Evolutionary conservation across 495 filamentous ascomycete species (phyloP), one percentile per base, ranked within the genome.

Genomic region (Astrocystis sublimbata): DNA sequence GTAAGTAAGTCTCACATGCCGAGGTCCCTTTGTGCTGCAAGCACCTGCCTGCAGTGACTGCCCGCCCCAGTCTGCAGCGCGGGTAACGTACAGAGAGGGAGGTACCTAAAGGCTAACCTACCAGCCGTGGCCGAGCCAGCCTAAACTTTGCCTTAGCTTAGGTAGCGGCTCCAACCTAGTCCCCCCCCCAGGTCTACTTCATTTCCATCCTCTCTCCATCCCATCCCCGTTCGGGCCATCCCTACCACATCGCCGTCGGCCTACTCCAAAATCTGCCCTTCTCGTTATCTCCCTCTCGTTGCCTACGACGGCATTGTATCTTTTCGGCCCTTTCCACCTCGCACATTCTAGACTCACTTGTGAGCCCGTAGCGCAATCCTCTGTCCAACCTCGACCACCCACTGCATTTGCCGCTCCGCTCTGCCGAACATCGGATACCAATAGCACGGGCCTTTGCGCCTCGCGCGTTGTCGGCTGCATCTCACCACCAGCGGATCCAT

Each of bases 241-340:
- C 35, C 17, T 31, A 40, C 52, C 49, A 56, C 65, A 26, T 58
- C 43, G n/a, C 54, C 24, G 47, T 55, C 38, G 1, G 19, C 53
- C 59, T 42, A 51, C 36, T 68, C 75, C 35, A 36, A 33, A 51
- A 31, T 60, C 61, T 72, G 69, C 57, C 60, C 79, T 56, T 59
- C 36, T 24, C 15, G 31, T 6, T 43, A 24, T 50, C 33, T 62
- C 10, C n/a, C 35, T 46, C 28, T 49, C n/a, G n/a, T 51, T 35
- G 45, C 46, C 31, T 60, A n/a, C n/a, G n/a, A n/a, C n/a, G n/a
- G n/a, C 24, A 42, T 43, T 43, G 36, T 52, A 53, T 23, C 26
- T n/a, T 26, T 26, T 8, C 6, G 13, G 7, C 55, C 42, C 31
- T 10, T n/a, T n/a, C n/a, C n/a, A n/a, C 52, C 21, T 36, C 9